Conservation (phyloP, 352 stramenopile species). For the Aphanomyces stellatus region DNA sequence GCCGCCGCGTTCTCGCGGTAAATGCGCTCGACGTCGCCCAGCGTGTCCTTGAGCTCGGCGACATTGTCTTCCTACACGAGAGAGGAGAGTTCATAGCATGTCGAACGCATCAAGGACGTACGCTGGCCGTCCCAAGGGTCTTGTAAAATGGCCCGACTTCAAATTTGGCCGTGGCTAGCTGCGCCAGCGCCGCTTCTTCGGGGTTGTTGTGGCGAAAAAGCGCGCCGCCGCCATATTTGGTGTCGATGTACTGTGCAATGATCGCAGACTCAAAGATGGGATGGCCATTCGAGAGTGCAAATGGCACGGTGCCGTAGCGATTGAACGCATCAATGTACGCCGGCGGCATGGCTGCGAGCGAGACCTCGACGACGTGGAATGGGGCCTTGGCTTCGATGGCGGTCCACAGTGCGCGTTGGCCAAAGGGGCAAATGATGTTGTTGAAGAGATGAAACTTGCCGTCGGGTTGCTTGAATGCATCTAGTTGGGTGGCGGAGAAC, state of each 20-base stretch:
- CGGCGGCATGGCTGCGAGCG: background rate
- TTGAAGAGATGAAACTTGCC: conserved; percentile 18
- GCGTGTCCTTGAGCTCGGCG: background rate
- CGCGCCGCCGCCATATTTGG: conserved; percentile 1
- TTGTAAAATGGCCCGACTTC: conserved; percentile 3
- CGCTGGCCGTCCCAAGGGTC: background rate
- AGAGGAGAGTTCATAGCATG: background rate
- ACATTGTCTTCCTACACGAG: background rate
- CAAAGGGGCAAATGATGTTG: conserved; percentile 14
- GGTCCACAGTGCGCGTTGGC: conserved; percentile 17
- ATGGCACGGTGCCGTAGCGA: conserved; percentile 14
- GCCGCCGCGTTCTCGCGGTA: conserved; percentile 11
- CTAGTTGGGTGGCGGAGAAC: background rate
- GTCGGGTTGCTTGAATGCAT: background rate
- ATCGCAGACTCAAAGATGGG: conserved; percentile 16
- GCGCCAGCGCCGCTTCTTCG: conserved; percentile 1
- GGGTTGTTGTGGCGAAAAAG: conserved; percentile 2
- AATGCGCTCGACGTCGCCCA: conserved; percentile 4
- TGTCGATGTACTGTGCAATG: conserved; percentile 17
- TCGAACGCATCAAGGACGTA: background rate
- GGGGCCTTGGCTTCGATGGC: conserved; percentile 9
- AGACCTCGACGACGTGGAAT: conserved; percentile 12
- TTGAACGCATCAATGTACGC: conserved; percentile 9
- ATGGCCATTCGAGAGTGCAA: conserved; percentile 8
- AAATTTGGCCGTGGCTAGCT: conserved; percentile 16